Percentiles rank a stretch among this genome's conserved stretches.
These are phyloP conservation scores for Mortierella sp. DNA, from an alignment of 371 early-diverging fungal species.

Conservation along the genomic window DNA sequence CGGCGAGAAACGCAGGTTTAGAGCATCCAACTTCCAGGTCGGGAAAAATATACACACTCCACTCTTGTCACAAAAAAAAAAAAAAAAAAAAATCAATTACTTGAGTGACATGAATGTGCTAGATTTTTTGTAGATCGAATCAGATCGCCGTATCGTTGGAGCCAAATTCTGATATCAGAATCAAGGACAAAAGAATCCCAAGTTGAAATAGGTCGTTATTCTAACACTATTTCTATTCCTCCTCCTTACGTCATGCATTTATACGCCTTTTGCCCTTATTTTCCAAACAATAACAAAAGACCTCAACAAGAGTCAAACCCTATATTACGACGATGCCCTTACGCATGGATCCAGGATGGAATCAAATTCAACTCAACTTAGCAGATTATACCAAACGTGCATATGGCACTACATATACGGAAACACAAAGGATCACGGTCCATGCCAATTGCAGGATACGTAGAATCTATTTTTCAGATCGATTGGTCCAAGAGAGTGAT, in stretches of 20 bases:
- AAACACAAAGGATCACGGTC: slow-evolving; percentile 88
- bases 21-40: slow-evolving; percentile 95
- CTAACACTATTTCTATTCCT: neutral
- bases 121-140: neutral
- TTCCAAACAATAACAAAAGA: slow-evolving; percentile 57
- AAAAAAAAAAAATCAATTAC: too few species aligned
- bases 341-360: slow-evolving; percentile 96
- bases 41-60: slow-evolving; percentile 20
- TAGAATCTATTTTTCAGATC: slow-evolving; percentile 92
- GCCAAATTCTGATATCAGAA: neutral
- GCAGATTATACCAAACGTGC: slow-evolving; percentile 87
- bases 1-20: slow-evolving; percentile 81
- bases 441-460: slow-evolving; percentile 94
- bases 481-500: slow-evolving; percentile 91
- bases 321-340: slow-evolving; percentile 94
- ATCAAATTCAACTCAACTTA: slow-evolving; percentile 92
- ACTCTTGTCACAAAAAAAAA: neutral
- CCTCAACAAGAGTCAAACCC: slow-evolving; percentile 85
- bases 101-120: neutral
- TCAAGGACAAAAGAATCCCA: neutral
- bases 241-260: neutral
- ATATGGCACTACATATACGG: slow-evolving; percentile 92
- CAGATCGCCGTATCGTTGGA: neutral
- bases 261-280: neutral
- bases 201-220: neutral